Base-by-base conservation (phyloP, 495 filamentous ascomycete genomes). In the Parathielavia hyrcaniae region DNA sequence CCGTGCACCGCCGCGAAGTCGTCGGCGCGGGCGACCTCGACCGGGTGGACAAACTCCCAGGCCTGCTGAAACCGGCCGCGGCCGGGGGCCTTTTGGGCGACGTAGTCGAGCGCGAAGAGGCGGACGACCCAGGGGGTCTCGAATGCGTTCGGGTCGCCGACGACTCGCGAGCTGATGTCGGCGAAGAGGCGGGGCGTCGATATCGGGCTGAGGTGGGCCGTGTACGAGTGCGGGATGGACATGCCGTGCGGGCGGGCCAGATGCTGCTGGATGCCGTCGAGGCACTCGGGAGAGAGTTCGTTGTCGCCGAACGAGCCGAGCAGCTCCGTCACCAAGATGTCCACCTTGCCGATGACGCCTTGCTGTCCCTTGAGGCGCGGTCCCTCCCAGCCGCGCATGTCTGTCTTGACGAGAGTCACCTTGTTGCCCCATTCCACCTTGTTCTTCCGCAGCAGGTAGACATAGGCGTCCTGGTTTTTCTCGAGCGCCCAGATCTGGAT, bases 381-480 rank as follows among this genome's bases (percentile, higher is more conserved):
- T 0, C 95, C 95, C 64, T 88, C 89, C 95, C 93, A 99, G 39
- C 85, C 83, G 34, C 93, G 85, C 93, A 99, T 99, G 70, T 99
- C 93, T 4, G 91, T 95, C 68, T 95, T 92, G 40, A 97, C 87
- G 9, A 99, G 80, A 0, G 80, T 89, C 5, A 95, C 93, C 26
- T 79, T 78, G 20, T 82, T 81, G 51, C 71, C 75, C 93, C 93
- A 99, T 41, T 80, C 78, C 2, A 74, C 74, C 63, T 85, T 79
- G 66, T 99, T 99, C 60, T 93, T 88, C 17, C 86, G 78, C 49
- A 95, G 84, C 16, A 99, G 81, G 54, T 96, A 82, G 44, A 99
- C 90, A 66, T 89, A 96, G 4, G 93, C 93, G 71, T 97, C 97
- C 1, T 89, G 92, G 64, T 99, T 99, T 80, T 99, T 99, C 74